Evolutionary conservation across 2,329 filamentous ascomycete species (phyloP).

Genomic region (Fusarium cicatricum): DNA sequence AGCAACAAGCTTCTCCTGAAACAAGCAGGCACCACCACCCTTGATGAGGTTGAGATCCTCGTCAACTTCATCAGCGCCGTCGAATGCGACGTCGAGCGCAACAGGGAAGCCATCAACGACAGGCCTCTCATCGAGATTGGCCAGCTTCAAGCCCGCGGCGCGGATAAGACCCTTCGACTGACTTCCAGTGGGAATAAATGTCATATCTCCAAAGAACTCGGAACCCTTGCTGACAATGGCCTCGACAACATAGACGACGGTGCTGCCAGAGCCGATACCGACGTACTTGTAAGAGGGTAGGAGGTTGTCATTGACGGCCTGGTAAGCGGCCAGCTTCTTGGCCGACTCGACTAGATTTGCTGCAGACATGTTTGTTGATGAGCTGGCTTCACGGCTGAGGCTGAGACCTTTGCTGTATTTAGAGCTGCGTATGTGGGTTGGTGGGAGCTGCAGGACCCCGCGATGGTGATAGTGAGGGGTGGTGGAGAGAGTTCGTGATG

Average conservation of each 20-base stretch:
- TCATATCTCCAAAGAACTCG: conserved; percentile 68
- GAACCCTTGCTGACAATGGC: conserved; percentile 72
- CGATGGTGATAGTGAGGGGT: conserved; percentile 26
- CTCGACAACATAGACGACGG: conserved; percentile 85
- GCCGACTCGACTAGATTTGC: conserved; percentile 69
- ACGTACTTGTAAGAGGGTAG: conserved; percentile 68
- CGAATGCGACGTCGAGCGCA: conserved; percentile 89
- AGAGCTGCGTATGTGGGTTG: conserved; percentile 19
- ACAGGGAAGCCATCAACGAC: conserved; percentile 50
- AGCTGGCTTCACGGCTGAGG: conserved; percentile 8
- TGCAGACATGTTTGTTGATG: conserved; percentile 47
- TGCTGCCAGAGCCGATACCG: conserved; percentile 83
- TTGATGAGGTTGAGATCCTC: conserved; percentile 96
- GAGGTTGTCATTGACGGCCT: conserved; percentile 78
- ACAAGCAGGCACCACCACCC: conserved; percentile 95
- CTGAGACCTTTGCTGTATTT: conserved; percentile 27
- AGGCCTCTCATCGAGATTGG: conserved; percentile 80
- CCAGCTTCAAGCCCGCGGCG: conserved; percentile 76
- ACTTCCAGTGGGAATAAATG: conserved; percentile 91
- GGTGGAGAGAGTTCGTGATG: conserved; percentile 20
- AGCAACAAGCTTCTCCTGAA: conserved; percentile 97
- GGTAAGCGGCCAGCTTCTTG: conserved; percentile 77
- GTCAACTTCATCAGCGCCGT: conserved; percentile 97
- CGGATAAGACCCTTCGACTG: conserved; percentile 90
- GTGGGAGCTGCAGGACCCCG: conserved; percentile 29